Evolutionary conservation across 2,329 filamentous ascomycete genomes (phyloP).

Genomic region (Pseudocercospora musae): DNA sequence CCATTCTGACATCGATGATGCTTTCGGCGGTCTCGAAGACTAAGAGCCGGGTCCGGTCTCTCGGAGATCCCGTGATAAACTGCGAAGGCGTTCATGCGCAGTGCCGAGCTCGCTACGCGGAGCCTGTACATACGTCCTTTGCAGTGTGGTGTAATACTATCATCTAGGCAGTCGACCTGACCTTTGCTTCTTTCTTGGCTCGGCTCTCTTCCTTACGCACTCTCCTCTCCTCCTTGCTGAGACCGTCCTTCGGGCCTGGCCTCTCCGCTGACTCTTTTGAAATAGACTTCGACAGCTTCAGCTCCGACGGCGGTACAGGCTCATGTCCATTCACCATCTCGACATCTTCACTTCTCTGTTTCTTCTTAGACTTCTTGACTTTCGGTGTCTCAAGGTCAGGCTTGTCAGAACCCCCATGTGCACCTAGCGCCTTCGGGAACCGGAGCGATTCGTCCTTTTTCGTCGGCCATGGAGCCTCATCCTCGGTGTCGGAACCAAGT

Average conservation of each 20-base stretch:
- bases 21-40: not conserved
- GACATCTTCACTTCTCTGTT: conserved; percentile 37
- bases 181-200: conserved; percentile 32
- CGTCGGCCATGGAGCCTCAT: conserved; percentile 41
- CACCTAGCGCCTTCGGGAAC: conserved; percentile 29
- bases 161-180: not conserved
- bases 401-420: conserved; percentile 38
- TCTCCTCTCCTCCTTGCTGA: conserved; percentile 34
- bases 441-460: conserved; percentile 19
- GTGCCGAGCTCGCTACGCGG: not conserved
- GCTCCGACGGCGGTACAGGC: not conserved
- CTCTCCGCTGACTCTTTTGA: conserved; percentile 22
- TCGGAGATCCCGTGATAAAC: not conserved
- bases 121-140: not conserved
- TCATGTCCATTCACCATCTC: conserved; percentile 22
- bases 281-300: conserved; percentile 16
- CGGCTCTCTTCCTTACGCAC: conserved; percentile 39
- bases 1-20: not conserved
- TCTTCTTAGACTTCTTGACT: conserved; percentile 36
- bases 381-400: conserved; percentile 33
- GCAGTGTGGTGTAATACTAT: not conserved
- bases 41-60: not conserved
- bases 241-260: conserved; percentile 14
- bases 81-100: not conserved
- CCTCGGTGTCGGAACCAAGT: conserved; percentile 39